Conservation (phyloP, 2,329 filamentous ascomycete genomes). For the Cladophialophora chaetospira region DNA sequence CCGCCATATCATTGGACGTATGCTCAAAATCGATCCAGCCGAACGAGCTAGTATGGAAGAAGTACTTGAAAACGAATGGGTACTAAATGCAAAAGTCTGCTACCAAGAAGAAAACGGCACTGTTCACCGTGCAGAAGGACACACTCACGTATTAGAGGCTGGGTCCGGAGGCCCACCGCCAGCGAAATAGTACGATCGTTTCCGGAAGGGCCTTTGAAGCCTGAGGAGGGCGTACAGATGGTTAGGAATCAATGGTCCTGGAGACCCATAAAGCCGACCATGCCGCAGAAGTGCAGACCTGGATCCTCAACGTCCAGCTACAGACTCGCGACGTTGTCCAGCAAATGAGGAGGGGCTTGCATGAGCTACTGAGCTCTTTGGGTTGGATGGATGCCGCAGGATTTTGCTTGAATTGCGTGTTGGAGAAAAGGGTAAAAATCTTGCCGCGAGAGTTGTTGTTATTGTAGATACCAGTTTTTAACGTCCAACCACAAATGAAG, state of each 20-base stretch:
- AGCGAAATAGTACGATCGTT: conserved; percentile 25
- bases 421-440: conserved; percentile 21
- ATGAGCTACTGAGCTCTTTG: not conserved
- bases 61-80: conserved; percentile 85
- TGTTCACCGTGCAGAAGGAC: conserved; percentile 72
- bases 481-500: conserved; percentile 6
- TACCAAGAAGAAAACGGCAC: conserved; percentile 73
- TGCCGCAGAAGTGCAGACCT: too few species aligned
- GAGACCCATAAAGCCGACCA: too few species aligned
- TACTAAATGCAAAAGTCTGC: conserved; percentile 82
- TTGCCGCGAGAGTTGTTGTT: conserved; percentile 1
- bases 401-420: not conserved
- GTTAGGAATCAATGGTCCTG: not conserved
- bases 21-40: conserved; percentile 86
- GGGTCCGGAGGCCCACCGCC: conserved; percentile 37
- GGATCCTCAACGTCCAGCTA: too few species aligned
- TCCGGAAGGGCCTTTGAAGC: not conserved
- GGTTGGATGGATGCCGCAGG: not conserved
- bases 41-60: conserved; percentile 83
- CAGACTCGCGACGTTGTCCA: too few species aligned
- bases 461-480: conserved; percentile 24
- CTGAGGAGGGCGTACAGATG: not conserved
- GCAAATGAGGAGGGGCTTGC: not conserved
- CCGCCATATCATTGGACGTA: conserved; percentile 82
- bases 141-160: conserved; percentile 83